Conservation (phyloP, 1,284 basidiomycete genomes). For the Abortiporus biennis region DNA sequence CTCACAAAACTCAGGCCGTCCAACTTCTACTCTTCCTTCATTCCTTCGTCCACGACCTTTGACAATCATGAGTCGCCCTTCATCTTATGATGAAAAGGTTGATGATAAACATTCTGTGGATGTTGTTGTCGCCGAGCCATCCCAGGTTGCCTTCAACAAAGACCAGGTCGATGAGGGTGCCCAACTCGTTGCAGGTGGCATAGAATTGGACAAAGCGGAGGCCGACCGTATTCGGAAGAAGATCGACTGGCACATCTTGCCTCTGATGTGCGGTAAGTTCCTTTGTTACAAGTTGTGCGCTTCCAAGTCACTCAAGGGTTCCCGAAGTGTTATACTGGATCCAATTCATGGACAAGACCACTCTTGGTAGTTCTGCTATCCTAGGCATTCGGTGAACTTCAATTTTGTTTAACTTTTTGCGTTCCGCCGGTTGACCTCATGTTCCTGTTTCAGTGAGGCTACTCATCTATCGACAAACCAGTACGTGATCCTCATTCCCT, state of each 20-base stretch:
- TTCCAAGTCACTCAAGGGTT: background rate
- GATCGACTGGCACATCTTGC: slow-evolving; percentile 61
- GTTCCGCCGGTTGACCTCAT: background rate
- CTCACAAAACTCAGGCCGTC: too few relatives aligned
- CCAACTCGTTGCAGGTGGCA: slow-evolving; percentile 37
- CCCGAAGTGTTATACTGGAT: slow-evolving; percentile 52
- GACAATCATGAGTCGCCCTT: too few relatives aligned
- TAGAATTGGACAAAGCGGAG: slow-evolving; percentile 42
- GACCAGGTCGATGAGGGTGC: slow-evolving; percentile 49
- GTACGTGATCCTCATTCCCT: slow-evolving; percentile 11
- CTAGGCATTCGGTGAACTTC: slow-evolving; percentile 53
- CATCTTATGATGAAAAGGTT: too few relatives aligned
- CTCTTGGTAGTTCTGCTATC: slow-evolving; percentile 59
- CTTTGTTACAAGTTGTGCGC: background rate
- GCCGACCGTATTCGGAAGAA: slow-evolving; percentile 49
- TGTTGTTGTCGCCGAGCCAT: too few relatives aligned
- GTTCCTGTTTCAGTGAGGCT: slow-evolving; percentile 23
- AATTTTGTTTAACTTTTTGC: background rate
- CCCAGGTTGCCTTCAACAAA: slow-evolving; percentile 12
- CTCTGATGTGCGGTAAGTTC: slow-evolving; percentile 64
- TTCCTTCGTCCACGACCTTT: too few relatives aligned
- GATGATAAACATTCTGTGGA: too few relatives aligned
- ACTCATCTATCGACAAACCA: slow-evolving; percentile 26
- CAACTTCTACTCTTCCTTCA: too few relatives aligned
- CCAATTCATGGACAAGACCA: slow-evolving; percentile 73